Base-by-base conservation (phyloP, 2,329 filamentous ascomycete genomes). In the Chaetomiaceae sp. region DNA sequence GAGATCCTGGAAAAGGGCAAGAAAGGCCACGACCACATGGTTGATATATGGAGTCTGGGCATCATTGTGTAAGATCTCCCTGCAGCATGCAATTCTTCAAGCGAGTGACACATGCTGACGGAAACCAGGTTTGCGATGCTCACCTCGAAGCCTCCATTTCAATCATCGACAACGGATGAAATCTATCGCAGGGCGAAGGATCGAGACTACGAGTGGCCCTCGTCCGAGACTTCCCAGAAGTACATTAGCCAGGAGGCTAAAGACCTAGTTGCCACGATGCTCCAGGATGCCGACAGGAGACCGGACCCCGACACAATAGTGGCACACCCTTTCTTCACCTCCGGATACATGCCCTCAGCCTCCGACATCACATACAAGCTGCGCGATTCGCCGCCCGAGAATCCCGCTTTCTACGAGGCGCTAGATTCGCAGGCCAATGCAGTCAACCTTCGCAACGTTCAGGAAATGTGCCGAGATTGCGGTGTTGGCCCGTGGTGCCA, bases 11-110 rank as follows among this genome's bases (percentile, higher is more conserved):
- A 95, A 61, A 95, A 93, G 72, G 88, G 86, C 27, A 93, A 88
- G 62, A 88, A 91, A 59, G 93, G 93, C 0, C 93, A 98, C 63
- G 93, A 95, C 56, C 90, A 97, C 63, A 95, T 94, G 73, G 93
- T 98, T 3, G 93, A 98, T 63, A 87, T 98, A 46, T 98, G 94
- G 94, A 95, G 91, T 36, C 75, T 98, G 62, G 93, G 94, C 17
- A 93, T 98, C 56, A 98, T 98, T 63, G 89, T 94, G 83, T 90
- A 71, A 71, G 81, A 10, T 9, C 19, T 34, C 4, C 3, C 18
- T n/a, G 5, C 5, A 14, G 22, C 10, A 2, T 14, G 10, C 19
- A 10, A 17, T 7, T 9, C 12, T 5, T 15, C 12, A 8, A 9
- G 15, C 22, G 26, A 20, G 27, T 38, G 8, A 24, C 18, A 12